Base-by-base conservation (phyloP, 768 basidiomycete species). In the Collybia sordida region DNA sequence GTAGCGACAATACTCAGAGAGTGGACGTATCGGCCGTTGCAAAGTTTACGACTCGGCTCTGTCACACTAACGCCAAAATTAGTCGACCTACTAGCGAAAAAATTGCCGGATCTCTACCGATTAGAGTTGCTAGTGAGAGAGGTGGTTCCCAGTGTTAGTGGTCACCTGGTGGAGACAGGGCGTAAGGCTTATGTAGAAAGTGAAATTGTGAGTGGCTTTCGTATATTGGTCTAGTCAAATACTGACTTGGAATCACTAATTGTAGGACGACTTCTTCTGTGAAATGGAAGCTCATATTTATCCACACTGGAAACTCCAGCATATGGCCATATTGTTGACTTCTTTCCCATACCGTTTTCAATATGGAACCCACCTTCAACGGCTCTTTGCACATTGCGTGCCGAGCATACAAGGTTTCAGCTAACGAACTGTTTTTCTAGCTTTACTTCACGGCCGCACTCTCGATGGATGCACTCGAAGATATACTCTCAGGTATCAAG, bases 31-130 rank as follows among this genome's bases (percentile, higher is more conserved):
- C 49, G 44, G 21, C 52, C 58, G 31, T 59, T 77, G 24, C 56
- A 60, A 6, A 66, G 56, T 6, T 63, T 77, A 6, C 66, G 74
- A 2, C 53, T 79, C 12, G 72, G 75, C 8, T 64, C 72, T 1
- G 64, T 77, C 7, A 65, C 64, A 9, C 61, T 79, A 6, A 73
- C 71, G 6, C 76, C 76, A 2, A 62, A 72, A 49, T 62, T 79
- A 9, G 27, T 79, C 11, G 74, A 78, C 49, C 54, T 75, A 6
- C 59, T 79, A 15, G 71, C 74, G 3, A 49, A 59, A 43, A 66
- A 63, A 43, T 62, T 75, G 18, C 72, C 73, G 0, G 25, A 45
- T 0, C 58, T 79, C 22, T 50, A 60, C 6, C 55, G 63, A 17
- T 67, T 79, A 4, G 73, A 72, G 39, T 53, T 79, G 28, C 57